Conservation (phyloP, 805 yeast genomes). For the Lipomyces sp. region DNA sequence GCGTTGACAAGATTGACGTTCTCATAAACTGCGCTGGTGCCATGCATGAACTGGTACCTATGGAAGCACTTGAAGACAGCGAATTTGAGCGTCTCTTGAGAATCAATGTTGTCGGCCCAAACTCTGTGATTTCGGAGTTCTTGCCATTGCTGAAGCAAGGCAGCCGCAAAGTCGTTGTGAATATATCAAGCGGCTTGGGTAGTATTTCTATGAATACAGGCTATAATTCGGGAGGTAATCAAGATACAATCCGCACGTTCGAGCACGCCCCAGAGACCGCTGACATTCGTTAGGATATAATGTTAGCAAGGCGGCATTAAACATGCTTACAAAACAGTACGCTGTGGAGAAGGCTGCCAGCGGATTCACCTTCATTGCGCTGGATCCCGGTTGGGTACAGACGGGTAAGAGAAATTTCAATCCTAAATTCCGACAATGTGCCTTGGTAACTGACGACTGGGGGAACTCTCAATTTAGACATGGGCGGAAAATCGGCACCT, state of each 20-base stretch:
- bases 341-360: conserved; percentile 7
- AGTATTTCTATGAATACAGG: conserved; percentile 18
- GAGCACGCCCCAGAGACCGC: neutral
- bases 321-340: conserved; percentile 24
- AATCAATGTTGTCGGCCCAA: conserved; percentile 19
- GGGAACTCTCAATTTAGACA: neutral
- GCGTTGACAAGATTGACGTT: conserved; percentile 11
- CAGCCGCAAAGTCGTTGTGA: conserved; percentile 14
- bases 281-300: conserved; percentile 12
- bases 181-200: conserved; percentile 16
- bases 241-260: too few species aligned
- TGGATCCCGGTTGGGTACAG: conserved; percentile 23
- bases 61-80: conserved; percentile 4
- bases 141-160: conserved; percentile 15
- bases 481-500: conserved; percentile 14
- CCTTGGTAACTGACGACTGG: too few species aligned
- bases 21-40: conserved; percentile 19
- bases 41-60: neutral
- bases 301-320: conserved; percentile 21
- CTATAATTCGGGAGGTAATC: conserved; percentile 5
- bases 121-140: conserved; percentile 15
- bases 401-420: conserved; percentile 6
- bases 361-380: conserved; percentile 14
- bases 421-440: neutral
- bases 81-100: conserved; percentile 11